phyloP scores from a whole-genome alignment of 495 filamentous ascomycete genomes.

The Talaromyces proteolyticus region DNA sequence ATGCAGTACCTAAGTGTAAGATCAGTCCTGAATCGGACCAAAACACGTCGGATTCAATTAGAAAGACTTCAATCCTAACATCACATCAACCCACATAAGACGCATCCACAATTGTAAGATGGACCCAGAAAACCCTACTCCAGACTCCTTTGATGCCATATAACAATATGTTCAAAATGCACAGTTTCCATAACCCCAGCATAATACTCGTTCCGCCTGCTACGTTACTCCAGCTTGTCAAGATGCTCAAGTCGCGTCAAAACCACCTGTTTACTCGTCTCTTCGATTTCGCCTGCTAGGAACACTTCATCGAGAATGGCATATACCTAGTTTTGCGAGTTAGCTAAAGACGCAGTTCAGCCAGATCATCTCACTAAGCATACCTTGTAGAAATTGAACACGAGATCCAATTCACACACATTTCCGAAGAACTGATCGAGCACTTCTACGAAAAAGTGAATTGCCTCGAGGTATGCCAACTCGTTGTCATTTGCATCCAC shows the following conservation, averaged over 20 bases:
- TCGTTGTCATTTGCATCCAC: constrained; percentile 99
- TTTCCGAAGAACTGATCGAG: constrained; percentile 98
- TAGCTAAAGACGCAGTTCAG: neutral
- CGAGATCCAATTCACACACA: constrained; percentile 96
- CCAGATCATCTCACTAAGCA: constrained; percentile 7
- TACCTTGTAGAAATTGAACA: constrained; percentile 96
- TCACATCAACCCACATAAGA: too few species aligned
- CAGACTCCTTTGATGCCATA: constrained; percentile 4
- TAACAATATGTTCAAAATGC: neutral
- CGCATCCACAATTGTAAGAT: too few species aligned
- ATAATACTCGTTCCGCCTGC: too few species aligned
- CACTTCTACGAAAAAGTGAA: constrained; percentile 99
- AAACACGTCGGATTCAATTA: too few species aligned
- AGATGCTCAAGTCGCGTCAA: constrained; percentile 89
- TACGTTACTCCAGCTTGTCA: constrained; percentile 81
- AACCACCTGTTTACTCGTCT: constrained; percentile 97
- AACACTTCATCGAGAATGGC: constrained; percentile 97
- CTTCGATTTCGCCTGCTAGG: constrained; percentile 95
- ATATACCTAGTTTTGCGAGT: constrained; percentile 66
- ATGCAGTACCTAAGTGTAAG: too few species aligned
- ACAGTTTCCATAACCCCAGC: too few species aligned
- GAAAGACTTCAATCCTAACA: neutral
- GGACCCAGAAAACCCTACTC: too few species aligned
- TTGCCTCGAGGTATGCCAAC: constrained; percentile 92
- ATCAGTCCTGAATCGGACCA: too few species aligned